Base-by-base conservation (phyloP, 2,329 filamentous ascomycete species). In the Neonectria sp. region DNA sequence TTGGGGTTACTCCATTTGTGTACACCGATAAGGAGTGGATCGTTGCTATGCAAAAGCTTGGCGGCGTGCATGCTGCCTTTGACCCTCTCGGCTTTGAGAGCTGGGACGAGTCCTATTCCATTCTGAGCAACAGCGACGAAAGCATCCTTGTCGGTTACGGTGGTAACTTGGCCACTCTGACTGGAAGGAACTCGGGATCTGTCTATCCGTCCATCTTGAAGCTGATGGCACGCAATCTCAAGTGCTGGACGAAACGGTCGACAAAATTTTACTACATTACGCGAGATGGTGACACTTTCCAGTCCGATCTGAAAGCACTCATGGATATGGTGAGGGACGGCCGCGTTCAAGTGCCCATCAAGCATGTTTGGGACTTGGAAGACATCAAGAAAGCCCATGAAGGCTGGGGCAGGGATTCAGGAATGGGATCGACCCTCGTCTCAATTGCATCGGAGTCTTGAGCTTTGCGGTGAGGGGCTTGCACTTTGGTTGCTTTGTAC, bases 11-110 rank as follows among this genome's bases (percentile, higher is more conserved):
- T 0, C 84, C 84, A 0, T 87, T 85, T 58, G 80, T 80, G 0
- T 87, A 87, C 76, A 79, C 76, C 12, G 77, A 86, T 72, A 87
- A 87, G 73, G 71, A 81, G 45, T 87, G 85, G 85, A 85, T 86
- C 43, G 57, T 62, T 31, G 76, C 75, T 3, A 84, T 87, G 81
- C 80, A 82, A 43, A 75, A 69, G 5, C 69, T 83, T 8, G 85
- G 85, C 11, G 85, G 85, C 17, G 85, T 79, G 1, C 80, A 86
- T 60, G 81, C 79, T n/a, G 83, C 85, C 24, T 86, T 84, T 55
- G 86, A 87, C 27, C 77, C 86, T 0, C 81, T 87, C 3, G 85
- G 84, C 37, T 86, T 83, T 68, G 83, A 86, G 67, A 85, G 83
- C 65, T 87, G 79, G 69, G 84, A 86, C 65, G 85, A 87, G 71